phyloP scores from a whole-genome alignment of 371 early-diverging fungal species.

The Syncephalastrum contaminatum region DNA sequence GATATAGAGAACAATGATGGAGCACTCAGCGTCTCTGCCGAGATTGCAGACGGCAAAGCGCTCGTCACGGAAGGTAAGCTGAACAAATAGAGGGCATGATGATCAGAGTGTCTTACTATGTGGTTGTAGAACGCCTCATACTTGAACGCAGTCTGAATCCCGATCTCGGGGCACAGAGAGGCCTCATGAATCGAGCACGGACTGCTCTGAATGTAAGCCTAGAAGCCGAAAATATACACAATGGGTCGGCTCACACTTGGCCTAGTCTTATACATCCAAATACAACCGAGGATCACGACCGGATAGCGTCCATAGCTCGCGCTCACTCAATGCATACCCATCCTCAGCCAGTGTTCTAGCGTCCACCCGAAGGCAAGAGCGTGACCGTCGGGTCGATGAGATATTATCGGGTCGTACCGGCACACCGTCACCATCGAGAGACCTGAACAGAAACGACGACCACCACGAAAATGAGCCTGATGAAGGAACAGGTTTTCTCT shows the following conservation, averaged over 20 bases:
- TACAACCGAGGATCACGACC: slow-evolving; percentile 24
- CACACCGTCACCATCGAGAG: slow-evolving; percentile 9
- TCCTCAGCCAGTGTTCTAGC: slow-evolving; percentile 2
- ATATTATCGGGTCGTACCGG: slow-evolving; percentile 28
- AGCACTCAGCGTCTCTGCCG: slow-evolving; percentile 27
- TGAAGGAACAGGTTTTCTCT: slow-evolving; percentile 14
- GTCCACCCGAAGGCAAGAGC: slow-evolving; percentile 24
- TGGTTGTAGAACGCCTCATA: slow-evolving; percentile 23
- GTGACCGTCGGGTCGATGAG: slow-evolving; percentile 40
- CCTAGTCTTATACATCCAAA: slow-evolving; percentile 30
- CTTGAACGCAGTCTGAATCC: slow-evolving; percentile 33
- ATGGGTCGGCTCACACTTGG: neutral
- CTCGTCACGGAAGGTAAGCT: slow-evolving; percentile 45
- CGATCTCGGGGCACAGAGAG: slow-evolving; percentile 16
- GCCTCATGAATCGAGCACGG: slow-evolving; percentile 24
- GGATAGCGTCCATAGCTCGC: slow-evolving; percentile 5
- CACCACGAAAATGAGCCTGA: slow-evolving; percentile 1
- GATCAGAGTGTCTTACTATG: neutral
- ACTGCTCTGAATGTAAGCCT: slow-evolving; percentile 7
- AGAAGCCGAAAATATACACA: neutral
- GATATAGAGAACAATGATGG: slow-evolving; percentile 34
- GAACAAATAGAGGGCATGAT: neutral
- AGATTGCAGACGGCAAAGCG: slow-evolving; percentile 47
- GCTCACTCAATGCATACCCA: slow-evolving; percentile 5
- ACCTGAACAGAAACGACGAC: slow-evolving; percentile 4